These are phyloP conservation scores for Drechslera avenae DNA, from an alignment of 2,329 filamentous ascomycete genomes.

Conservation along the genomic window DNA sequence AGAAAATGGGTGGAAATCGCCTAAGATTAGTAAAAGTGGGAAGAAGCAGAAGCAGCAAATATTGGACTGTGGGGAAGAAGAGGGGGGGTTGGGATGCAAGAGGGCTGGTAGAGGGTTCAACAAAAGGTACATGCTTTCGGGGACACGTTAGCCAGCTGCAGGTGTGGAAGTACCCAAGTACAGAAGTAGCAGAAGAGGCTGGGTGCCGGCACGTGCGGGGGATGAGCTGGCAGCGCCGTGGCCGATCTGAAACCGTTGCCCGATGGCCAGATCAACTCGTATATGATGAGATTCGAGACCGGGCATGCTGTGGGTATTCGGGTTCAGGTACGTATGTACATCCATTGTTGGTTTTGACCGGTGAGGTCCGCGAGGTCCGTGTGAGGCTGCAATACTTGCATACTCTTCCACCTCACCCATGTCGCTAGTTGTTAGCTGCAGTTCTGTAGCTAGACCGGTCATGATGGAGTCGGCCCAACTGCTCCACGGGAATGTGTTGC, in stretches of 20 bases:
- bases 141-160: constrained; percentile 9
- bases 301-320: constrained; percentile 7
- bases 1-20: background rate
- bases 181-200: background rate
- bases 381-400: constrained; percentile 27
- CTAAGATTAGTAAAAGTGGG: background rate
- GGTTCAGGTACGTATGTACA: background rate
- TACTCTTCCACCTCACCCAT: constrained; percentile 11
- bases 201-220: constrained; percentile 10
- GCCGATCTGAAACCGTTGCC: constrained; percentile 1
- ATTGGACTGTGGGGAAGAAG: constrained; percentile 12
- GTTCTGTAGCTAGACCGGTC: constrained; percentile 14
- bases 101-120: constrained; percentile 1
- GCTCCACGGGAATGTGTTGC: constrained; percentile 11
- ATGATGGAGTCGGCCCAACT: constrained; percentile 29
- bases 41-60: background rate
- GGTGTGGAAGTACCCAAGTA: background rate
- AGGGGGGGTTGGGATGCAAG: constrained; percentile 2
- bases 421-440: constrained; percentile 17
- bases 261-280: constrained; percentile 11
- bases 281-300: constrained; percentile 10
- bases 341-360: constrained; percentile 19
- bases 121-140: too few species aligned
- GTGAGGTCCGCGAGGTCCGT: constrained; percentile 20
- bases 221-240: constrained; percentile 13